Evolutionary conservation across 805 yeast species (phyloP).

Genomic region (Candida piceae): DNA sequence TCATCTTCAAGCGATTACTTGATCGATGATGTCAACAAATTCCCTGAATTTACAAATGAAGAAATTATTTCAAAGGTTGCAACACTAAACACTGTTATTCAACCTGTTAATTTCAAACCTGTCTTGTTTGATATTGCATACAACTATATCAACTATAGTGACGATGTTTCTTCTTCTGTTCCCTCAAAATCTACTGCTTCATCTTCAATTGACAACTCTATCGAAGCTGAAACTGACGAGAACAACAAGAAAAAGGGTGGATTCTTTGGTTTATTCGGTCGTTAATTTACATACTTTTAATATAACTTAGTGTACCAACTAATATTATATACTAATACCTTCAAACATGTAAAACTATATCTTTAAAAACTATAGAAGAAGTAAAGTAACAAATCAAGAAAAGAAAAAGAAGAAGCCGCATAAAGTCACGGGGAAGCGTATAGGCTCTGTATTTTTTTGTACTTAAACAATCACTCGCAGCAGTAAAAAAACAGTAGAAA

Average conservation of each 20-base stretch:
- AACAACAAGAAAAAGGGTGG: constrained; percentile 50
- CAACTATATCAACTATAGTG: constrained; percentile 65
- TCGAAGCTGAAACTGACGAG: constrained; percentile 14
- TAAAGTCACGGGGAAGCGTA: too few species aligned
- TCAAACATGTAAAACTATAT: too few species aligned
- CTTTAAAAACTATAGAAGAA: too few species aligned
- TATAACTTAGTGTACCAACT: too few species aligned
- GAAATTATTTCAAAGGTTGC: constrained; percentile 30
- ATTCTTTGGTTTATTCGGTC: constrained; percentile 70
- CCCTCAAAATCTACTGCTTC: constrained; percentile 10
- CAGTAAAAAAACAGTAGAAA: too few species aligned
- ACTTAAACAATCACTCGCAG: too few species aligned
- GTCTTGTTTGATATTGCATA: constrained; percentile 87
- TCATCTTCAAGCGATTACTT: constrained; percentile 17
- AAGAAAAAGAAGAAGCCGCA: too few species aligned
- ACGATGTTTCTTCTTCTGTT: constrained; percentile 12
- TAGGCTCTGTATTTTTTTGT: too few species aligned
- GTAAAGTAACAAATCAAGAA: too few species aligned
- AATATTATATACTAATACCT: too few species aligned
- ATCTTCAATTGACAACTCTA: not conserved
- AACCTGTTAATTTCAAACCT: constrained; percentile 75
- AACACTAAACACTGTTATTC: constrained; percentile 32
- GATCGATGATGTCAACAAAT: constrained; percentile 26
- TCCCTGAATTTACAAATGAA: constrained; percentile 24
- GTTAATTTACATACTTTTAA: constrained; percentile 20